A percentile compares a stretch with the other conserved stretches of the same genome.
phyloP scores from a whole-genome alignment of 805 yeast genomes.

The Scheffersomyces spartinae region DNA sequence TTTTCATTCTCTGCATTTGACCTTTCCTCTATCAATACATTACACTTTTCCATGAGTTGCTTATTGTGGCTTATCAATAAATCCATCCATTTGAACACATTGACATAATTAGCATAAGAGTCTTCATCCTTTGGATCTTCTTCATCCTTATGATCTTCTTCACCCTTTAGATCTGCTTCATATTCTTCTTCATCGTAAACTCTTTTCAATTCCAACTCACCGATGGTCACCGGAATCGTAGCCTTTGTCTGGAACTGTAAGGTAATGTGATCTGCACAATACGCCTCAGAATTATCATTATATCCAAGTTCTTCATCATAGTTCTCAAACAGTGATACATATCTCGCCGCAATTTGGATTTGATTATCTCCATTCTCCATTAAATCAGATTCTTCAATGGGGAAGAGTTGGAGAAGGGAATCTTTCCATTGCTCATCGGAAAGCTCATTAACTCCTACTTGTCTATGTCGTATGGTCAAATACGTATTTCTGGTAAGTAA shows the following conservation, averaged over 20 bases:
- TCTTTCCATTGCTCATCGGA: too few species aligned
- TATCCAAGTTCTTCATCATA: too few species aligned
- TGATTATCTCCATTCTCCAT: too few species aligned
- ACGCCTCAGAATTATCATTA: too few species aligned
- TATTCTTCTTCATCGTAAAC: conserved; percentile 10
- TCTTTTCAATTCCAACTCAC: conserved; percentile 10
- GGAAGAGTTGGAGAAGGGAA: too few species aligned
- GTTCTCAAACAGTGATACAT: too few species aligned
- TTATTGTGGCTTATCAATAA: conserved; percentile 5
- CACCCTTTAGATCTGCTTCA: conserved; percentile 1
- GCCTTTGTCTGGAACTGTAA: conserved; percentile 14
- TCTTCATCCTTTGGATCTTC: not conserved
- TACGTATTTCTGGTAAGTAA: too few species aligned
- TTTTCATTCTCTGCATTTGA: conserved; percentile 2
- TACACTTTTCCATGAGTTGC: conserved; percentile 4
- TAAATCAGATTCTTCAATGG: too few species aligned
- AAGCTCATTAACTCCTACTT: too few species aligned
- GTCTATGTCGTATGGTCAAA: too few species aligned
- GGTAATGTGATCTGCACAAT: too few species aligned
- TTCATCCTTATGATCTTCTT: conserved; percentile 1
- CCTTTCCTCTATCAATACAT: conserved; percentile 1
- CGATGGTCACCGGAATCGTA: conserved; percentile 15
- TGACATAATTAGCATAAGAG: conserved; percentile 7
- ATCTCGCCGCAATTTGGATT: too few species aligned
- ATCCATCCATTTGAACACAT: conserved; percentile 17